Conservation (phyloP, 169 alveolate species). For the Cryptosporidium sp. region DNA sequence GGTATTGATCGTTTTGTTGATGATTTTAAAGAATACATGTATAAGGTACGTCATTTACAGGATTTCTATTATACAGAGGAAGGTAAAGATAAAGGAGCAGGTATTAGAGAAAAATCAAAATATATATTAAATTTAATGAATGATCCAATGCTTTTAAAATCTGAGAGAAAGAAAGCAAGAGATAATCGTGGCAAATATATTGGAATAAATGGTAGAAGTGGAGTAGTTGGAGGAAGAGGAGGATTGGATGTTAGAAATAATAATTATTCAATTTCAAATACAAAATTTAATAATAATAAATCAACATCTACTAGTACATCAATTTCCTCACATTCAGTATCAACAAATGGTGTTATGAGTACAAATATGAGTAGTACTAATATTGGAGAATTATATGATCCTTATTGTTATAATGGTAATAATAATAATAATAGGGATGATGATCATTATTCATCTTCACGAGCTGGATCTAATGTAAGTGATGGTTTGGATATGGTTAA, state of each 20-base stretch:
- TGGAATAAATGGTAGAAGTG: conserved; percentile 77
- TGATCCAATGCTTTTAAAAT: conserved; percentile 79
- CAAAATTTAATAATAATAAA: not conserved
- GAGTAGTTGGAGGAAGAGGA: conserved; percentile 1
- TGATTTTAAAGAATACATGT: conserved; percentile 83
- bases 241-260: not conserved
- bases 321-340: not conserved
- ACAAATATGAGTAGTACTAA: too few relatives aligned
- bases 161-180: conserved; percentile 84
- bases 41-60: conserved; percentile 81
- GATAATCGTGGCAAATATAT: conserved; percentile 81
- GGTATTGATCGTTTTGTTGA: conserved; percentile 84
- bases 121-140: conserved; percentile 76
- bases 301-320: not conserved
- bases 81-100: conserved; percentile 86
- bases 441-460: not conserved
- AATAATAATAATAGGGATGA: too few relatives aligned
- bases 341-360: not conserved
- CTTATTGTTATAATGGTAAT: not conserved
- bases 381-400: conserved; percentile 35
- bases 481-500: conserved; percentile 7
- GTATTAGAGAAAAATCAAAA: conserved; percentile 84
- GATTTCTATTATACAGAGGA: conserved; percentile 84
- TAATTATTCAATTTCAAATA: not conserved
- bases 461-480: not conserved